Conservation (phyloP, 1,284 basidiomycete genomes). For the Ceratobasidium sp. region DNA sequence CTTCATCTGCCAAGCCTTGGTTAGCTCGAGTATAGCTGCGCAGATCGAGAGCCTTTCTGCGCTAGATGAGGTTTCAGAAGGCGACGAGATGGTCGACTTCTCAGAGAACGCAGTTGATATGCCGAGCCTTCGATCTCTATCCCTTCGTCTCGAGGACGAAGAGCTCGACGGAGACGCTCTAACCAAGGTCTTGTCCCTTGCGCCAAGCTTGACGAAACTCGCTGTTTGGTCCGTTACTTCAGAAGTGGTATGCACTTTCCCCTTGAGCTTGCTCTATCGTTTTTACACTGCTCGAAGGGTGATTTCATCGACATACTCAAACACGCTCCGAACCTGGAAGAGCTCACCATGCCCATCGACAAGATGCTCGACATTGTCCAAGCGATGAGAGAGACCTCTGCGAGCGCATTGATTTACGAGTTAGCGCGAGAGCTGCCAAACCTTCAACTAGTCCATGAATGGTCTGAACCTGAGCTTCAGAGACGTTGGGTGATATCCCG, state of each 20-base stretch:
- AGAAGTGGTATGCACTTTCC: neutral
- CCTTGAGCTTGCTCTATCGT: neutral
- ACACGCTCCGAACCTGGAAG: slow-evolving; percentile 1
- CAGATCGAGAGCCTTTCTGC: slow-evolving; percentile 24
- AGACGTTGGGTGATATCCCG: slow-evolving; percentile 5
- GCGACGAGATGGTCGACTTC: slow-evolving; percentile 12
- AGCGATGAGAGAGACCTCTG: neutral
- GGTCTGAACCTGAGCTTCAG: slow-evolving; percentile 14
- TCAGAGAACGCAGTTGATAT: neutral
- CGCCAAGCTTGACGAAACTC: slow-evolving; percentile 6
- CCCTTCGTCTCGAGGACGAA: neutral
- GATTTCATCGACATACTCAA: slow-evolving; percentile 1
- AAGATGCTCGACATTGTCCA: slow-evolving; percentile 6
- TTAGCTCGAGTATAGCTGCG: neutral
- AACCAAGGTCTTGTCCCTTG: slow-evolving; percentile 1
- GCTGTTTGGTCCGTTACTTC: neutral
- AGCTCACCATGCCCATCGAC: neutral
- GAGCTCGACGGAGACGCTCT: neutral
- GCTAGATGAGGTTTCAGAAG: neutral
- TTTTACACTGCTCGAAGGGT: neutral
- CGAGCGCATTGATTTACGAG: slow-evolving; percentile 5
- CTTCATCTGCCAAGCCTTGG: slow-evolving; percentile 24
- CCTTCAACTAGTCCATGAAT: slow-evolving; percentile 8
- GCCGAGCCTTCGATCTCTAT: slow-evolving; percentile 7
- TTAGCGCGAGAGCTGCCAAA: slow-evolving; percentile 2